Evolutionary conservation across 2,329 filamentous ascomycete genomes (phyloP).

Genomic region (Alternaria metachromatica): DNA sequence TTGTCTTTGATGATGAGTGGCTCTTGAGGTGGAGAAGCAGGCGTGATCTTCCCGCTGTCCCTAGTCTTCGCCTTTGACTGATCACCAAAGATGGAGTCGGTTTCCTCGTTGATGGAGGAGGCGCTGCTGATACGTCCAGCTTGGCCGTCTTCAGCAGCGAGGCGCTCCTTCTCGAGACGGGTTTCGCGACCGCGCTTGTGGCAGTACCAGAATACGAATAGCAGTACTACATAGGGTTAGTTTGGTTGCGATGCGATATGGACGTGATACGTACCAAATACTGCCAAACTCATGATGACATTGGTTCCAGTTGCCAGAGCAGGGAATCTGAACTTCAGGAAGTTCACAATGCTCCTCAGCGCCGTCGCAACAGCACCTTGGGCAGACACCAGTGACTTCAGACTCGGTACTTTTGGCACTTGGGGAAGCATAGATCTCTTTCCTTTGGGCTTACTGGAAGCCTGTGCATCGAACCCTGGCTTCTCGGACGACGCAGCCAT

Average conservation of each 20-base stretch:
- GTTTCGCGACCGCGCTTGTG: conserved; percentile 92
- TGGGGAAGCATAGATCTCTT: conserved; percentile 62
- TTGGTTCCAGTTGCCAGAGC: conserved; percentile 86
- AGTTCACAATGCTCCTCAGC: conserved; percentile 88
- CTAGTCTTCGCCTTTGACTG: conserved; percentile 24
- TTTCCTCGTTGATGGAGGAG: conserved; percentile 39
- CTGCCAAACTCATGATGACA: conserved; percentile 84
- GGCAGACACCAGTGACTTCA: conserved; percentile 83
- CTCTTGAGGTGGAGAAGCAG: conserved; percentile 25
- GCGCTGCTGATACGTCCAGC: conserved; percentile 37
- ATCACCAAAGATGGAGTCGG: conserved; percentile 37
- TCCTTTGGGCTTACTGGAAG: conserved; percentile 35
- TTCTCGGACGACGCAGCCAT: conserved; percentile 80
- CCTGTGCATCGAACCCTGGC: conserved; percentile 54
- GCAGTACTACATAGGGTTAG: conserved; percentile 64
- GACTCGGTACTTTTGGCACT: conserved; percentile 72
- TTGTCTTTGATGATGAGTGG: conserved; percentile 37
- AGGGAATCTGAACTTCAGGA: conserved; percentile 85
- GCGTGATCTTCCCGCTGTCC: conserved; percentile 17
- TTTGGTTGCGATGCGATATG: background rate
- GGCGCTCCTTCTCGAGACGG: conserved; percentile 70
- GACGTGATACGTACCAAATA: conserved; percentile 76
- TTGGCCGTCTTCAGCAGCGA: conserved; percentile 42
- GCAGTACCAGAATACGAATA: conserved; percentile 98
- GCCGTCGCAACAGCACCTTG: conserved; percentile 85